phyloP scores from a whole-genome alignment of 768 basidiomycete species.

The Zangia roseola region DNA sequence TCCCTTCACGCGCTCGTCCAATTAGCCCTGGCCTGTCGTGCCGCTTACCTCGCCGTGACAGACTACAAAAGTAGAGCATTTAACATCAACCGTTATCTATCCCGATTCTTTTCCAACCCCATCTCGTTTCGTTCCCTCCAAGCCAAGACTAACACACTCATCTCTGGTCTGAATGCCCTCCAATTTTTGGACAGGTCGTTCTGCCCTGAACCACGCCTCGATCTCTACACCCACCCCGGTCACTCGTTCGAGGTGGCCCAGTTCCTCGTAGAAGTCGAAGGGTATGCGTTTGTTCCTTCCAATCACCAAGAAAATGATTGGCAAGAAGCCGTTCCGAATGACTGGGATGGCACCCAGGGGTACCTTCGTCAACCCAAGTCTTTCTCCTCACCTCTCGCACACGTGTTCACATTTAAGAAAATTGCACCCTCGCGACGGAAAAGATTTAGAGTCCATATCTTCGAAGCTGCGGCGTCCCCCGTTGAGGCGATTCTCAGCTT shows the following conservation, averaged over 20 bases:
- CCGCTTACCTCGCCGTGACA: slow-evolving; percentile 10
- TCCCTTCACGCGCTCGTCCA: slow-evolving; percentile 26
- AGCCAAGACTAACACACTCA: slow-evolving; percentile 41
- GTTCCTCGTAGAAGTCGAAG: slow-evolving; percentile 33
- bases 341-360: slow-evolving; percentile 18
- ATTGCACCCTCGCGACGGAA: background rate
- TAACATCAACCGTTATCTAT: slow-evolving; percentile 37
- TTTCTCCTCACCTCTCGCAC: no score
- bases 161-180: slow-evolving; percentile 54
- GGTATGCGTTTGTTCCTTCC: slow-evolving; percentile 31
- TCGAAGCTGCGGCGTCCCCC: slow-evolving; percentile 26
- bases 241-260: slow-evolving; percentile 31
- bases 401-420: slow-evolving; percentile 28
- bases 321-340: slow-evolving; percentile 1
- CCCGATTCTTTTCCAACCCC: slow-evolving; percentile 36
- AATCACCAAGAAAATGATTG: slow-evolving; percentile 19
- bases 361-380: slow-evolving; percentile 1
- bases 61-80: slow-evolving; percentile 29
- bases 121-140: slow-evolving; percentile 46
- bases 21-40: slow-evolving; percentile 23
- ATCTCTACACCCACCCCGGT: slow-evolving; percentile 43
- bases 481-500: slow-evolving; percentile 40
- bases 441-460: slow-evolving; percentile 39
- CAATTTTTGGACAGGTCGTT: slow-evolving; percentile 48
- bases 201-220: slow-evolving; percentile 50